These are phyloP conservation scores for Trichoderma sp. DNA, from an alignment of 2,329 filamentous ascomycete species.

Conservation along the genomic window DNA sequence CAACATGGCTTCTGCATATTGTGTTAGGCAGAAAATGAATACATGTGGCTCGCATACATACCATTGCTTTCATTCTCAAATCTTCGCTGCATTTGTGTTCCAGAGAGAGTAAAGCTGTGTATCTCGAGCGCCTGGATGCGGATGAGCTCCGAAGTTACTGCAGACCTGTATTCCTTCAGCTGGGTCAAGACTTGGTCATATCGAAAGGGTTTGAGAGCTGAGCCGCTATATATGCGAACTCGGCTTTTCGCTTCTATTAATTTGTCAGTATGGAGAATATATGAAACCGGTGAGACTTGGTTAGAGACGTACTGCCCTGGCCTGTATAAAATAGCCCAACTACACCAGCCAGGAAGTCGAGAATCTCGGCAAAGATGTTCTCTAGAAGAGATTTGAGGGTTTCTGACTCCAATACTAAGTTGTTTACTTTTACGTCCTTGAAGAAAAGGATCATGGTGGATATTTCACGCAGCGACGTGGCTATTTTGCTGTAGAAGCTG, in stretches of 20 bases:
- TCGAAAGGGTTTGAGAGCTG: neutral
- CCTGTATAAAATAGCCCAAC: neutral
- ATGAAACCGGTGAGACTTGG: no score
- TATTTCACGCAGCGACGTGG: neutral
- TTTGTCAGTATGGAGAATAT: neutral
- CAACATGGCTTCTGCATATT: neutral
- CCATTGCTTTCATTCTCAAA: neutral
- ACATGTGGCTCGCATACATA: neutral
- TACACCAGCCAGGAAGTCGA: neutral
- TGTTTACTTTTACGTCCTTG: neutral
- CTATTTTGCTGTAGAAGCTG: neutral
- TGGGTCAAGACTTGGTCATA: neutral
- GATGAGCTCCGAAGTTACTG: neutral
- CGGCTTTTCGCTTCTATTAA: neutral
- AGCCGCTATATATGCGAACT: neutral
- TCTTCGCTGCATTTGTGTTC: no score
- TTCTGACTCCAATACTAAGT: neutral
- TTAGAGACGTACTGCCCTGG: neutral
- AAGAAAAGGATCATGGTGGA: neutral
- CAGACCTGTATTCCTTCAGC: neutral
- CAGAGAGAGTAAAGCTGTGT: neutral
- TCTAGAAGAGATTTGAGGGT: neutral
- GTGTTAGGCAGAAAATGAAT: neutral
- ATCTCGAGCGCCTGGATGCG: neutral
- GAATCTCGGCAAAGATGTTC: neutral